Conservation (phyloP, 768 basidiomycete species). For the Xerocomellus intermedius region DNA sequence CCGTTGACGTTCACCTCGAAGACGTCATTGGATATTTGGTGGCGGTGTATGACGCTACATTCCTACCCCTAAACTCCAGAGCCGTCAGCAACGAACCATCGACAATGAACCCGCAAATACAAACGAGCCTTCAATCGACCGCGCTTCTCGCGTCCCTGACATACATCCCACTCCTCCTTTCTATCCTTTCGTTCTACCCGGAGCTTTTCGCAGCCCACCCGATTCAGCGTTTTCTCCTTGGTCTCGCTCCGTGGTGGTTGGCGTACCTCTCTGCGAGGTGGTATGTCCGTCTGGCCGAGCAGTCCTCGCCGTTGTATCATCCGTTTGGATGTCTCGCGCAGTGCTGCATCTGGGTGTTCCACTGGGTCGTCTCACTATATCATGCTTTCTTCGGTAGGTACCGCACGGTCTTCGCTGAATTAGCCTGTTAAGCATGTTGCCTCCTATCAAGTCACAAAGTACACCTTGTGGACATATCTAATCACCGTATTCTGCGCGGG, state of each 20-base stretch:
- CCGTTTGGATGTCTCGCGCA: constrained; percentile 25
- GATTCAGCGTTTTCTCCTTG: constrained; percentile 17
- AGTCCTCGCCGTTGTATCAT: constrained; percentile 23
- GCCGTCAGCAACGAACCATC: not conserved
- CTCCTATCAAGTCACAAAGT: constrained; percentile 11
- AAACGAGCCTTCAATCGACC: not conserved
- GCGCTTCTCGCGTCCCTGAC: constrained; percentile 15
- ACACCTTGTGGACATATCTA: constrained; percentile 14
- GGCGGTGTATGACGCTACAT: constrained; percentile 1
- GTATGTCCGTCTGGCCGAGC: constrained; percentile 22
- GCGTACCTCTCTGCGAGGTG: constrained; percentile 19
- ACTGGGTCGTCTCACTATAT: constrained; percentile 20
- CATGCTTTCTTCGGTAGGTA: constrained; percentile 22
- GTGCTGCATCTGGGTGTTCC: constrained; percentile 25
- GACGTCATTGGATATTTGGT: not conserved
- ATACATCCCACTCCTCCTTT: constrained; percentile 16
- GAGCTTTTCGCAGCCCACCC: constrained; percentile 12
- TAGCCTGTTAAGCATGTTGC: not conserved
- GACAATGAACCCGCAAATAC: constrained; percentile 6
- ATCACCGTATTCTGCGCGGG: constrained; percentile 20
- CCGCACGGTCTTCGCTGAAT: not conserved
- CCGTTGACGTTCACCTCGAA: too few relatives aligned
- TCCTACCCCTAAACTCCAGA: constrained; percentile 1
- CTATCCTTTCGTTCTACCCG: constrained; percentile 13
- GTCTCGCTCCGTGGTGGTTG: constrained; percentile 21